Evolutionary conservation across 1,284 basidiomycete species (phyloP), one percentile per base, ranked within the genome.

Genomic region (Leccinum pallidistipes): DNA sequence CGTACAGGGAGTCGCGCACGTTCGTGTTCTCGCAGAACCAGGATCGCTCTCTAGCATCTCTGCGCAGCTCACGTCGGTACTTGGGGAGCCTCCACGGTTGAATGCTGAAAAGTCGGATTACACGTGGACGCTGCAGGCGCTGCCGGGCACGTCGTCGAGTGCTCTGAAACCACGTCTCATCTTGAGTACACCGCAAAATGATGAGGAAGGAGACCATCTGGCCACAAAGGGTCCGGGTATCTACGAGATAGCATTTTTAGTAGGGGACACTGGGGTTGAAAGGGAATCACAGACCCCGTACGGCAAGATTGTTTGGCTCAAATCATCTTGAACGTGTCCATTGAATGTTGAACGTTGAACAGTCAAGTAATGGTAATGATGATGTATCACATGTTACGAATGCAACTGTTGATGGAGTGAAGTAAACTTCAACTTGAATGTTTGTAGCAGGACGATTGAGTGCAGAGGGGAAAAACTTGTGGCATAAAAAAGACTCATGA

Each of bases 201-300:
- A 71, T 0, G 77, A 75, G 9, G 80, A 84, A 62, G 53, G 56
- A 12, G 60, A 51, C 6, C 79, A 80, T 61, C 60, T 85, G 8
- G 61, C 60, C 18, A 62, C 61, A n/a, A 66, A 66, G 16, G 78
- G 72, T 1, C 66, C 73, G 6, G 80, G 80, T 1, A 78, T 85
- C 6, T 81, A 78, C 59, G 84, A 86, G 65, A 76, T 87, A 3
- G 83, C 74, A 2, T 80, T 86, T 65, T 74, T 64, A 55, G 79
- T 84, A 1, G 67, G 67, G 8, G 65, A 61, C 5, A 64, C 66
- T 14, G 68, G 69, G 24, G 68, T 73, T 18, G 65, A 65, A 34
- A 77, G 72, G 12, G 69, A 64, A 45, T 68, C 69, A 3, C 66
- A 55, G 5, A 83, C 81, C 1, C 81, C 82, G 8, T 82, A 80